A percentile compares a stretch with the other conserved stretches of the same genome.
These are phyloP conservation scores for Blastobotrys raffinosifermentans DNA, from an alignment of 1,139 yeast genomes.

Conservation along the genomic window DNA sequence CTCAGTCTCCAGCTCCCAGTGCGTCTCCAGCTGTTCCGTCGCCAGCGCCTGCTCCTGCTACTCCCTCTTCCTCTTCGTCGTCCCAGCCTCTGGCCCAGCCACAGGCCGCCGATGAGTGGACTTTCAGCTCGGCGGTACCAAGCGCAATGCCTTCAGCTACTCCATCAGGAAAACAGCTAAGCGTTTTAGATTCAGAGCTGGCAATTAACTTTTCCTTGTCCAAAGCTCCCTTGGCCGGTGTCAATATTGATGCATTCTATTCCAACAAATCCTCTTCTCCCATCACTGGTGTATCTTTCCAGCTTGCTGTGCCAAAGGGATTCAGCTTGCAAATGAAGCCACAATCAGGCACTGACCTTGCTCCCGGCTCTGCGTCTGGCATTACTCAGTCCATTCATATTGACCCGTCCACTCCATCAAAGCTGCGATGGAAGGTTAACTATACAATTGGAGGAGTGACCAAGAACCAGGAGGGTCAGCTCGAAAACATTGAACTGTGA, in stretches of 20 bases:
- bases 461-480: constrained; percentile 21
- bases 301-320: constrained; percentile 77
- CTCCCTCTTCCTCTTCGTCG: constrained; percentile 3
- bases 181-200: no score
- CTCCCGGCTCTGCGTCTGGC: constrained; percentile 48
- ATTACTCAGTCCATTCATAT: constrained; percentile 56
- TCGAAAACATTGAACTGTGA: no score
- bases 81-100: not conserved
- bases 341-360: constrained; percentile 55
- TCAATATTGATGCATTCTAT: constrained; percentile 43
- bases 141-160: no score
- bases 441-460: constrained; percentile 39
- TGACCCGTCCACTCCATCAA: constrained; percentile 41
- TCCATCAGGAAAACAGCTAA: no score
- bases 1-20: constrained; percentile 29
- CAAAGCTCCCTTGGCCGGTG: constrained; percentile 34
- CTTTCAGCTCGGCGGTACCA: constrained; percentile 15
- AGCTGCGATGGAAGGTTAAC: constrained; percentile 76
- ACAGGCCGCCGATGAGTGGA: constrained; percentile 17
- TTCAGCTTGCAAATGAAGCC: constrained; percentile 62
- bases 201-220: constrained; percentile 48
- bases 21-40: constrained; percentile 14
- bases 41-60: not conserved
- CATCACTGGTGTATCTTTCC: constrained; percentile 53
- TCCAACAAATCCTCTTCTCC: constrained; percentile 42